phyloP scores from a whole-genome alignment of 768 basidiomycete species.

The Nevesoporus exiguus region DNA sequence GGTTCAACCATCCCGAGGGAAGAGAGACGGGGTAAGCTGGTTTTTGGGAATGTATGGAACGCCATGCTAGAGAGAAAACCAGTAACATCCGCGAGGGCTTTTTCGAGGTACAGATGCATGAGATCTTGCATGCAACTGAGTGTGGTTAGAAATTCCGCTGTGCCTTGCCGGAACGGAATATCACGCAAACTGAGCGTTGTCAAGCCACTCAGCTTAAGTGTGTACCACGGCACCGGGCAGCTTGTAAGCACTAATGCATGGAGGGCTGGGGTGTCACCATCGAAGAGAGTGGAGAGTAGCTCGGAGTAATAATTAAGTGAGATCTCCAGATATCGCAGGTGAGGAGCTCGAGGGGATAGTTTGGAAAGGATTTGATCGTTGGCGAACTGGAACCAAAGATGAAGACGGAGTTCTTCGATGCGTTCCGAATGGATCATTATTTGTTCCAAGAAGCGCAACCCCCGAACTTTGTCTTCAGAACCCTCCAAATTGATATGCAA shows the following conservation, averaged over 20 bases:
- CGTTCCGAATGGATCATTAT: not conserved
- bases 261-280: not conserved
- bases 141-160: conserved; percentile 29
- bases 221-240: not conserved
- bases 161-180: conserved; percentile 27
- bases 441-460: not conserved
- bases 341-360: not conserved
- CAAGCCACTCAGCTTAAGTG: conserved; percentile 21
- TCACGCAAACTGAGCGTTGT: conserved; percentile 34
- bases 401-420: not conserved
- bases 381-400: not conserved
- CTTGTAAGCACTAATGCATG: not conserved
- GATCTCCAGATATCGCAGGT: not conserved
- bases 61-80: not conserved
- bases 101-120: conserved; percentile 31
- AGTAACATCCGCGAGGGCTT: conserved; percentile 6
- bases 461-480: not conserved
- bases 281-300: not conserved
- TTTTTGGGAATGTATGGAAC: not conserved
- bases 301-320: not conserved
- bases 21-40: conserved; percentile 4
- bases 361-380: not conserved
- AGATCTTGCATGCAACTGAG: conserved; percentile 36
- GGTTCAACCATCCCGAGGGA: conserved; percentile 2
- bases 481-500: not conserved